These are phyloP conservation scores for Coffea canephora DNA, from an alignment of 257 asterid genomes.

Conservation along the genomic window DNA sequence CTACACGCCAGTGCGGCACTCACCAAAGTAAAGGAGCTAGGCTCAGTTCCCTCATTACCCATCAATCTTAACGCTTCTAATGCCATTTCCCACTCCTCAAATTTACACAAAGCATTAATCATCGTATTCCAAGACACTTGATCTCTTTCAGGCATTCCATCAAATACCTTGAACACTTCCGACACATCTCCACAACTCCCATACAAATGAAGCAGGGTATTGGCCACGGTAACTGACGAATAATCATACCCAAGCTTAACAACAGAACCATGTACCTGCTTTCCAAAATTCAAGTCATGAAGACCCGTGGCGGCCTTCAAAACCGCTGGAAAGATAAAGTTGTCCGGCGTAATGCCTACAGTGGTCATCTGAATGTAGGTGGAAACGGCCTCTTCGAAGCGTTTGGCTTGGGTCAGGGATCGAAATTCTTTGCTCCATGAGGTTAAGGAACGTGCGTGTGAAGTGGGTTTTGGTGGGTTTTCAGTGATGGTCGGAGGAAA, in stretches of 20 bases:
- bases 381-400: conserved; percentile 58
- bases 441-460: conserved; percentile 37
- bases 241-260: conserved; percentile 57
- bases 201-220: conserved; percentile 65
- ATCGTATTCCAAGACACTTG: conserved; percentile 87
- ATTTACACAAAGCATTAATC: conserved; percentile 69
- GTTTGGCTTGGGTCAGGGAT: conserved; percentile 50
- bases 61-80: conserved; percentile 60
- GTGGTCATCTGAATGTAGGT: conserved; percentile 57
- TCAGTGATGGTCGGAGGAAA: conserved; percentile 19
- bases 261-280: conserved; percentile 60
- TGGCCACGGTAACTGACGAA: conserved; percentile 60
- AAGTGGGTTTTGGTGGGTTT: conserved; percentile 25
- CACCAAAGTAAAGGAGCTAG: conserved; percentile 77
- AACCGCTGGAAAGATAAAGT: conserved; percentile 71
- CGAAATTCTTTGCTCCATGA: conserved; percentile 70
- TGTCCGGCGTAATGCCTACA: conserved; percentile 65
- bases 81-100: conserved; percentile 72
- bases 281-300: conserved; percentile 56
- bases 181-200: conserved; percentile 46
- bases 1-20: conserved; percentile 77
- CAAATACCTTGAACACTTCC: conserved; percentile 62
- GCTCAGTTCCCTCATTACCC: conserved; percentile 53
- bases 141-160: conserved; percentile 64
- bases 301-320: conserved; percentile 71